Conservation (phyloP, 2,329 filamentous ascomycete genomes). For the Sarocladium strictum region DNA sequence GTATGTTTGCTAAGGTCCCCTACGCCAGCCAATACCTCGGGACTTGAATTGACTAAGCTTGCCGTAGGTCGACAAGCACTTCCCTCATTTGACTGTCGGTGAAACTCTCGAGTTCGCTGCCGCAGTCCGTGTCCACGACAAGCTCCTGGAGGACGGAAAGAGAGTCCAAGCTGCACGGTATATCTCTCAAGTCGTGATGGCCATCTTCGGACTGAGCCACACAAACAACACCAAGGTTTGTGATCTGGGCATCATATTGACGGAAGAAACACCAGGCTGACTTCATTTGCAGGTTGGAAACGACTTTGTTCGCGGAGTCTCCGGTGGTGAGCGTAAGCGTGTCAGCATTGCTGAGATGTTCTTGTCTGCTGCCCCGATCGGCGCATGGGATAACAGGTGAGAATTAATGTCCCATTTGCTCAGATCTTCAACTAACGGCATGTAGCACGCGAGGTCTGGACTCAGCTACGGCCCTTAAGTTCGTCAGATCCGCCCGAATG, state of each 20-base stretch:
- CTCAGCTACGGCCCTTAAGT: constrained; percentile 66
- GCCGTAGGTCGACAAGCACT: constrained; percentile 60
- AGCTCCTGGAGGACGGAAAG: constrained; percentile 5
- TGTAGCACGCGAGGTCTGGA: constrained; percentile 62
- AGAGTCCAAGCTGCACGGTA: not conserved
- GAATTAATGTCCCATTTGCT: not conserved
- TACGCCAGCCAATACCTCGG: not conserved
- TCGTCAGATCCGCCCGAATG: constrained; percentile 60
- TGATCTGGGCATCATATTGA: not conserved
- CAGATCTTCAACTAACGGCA: not conserved
- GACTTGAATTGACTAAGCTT: not conserved
- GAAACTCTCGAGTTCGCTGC: constrained; percentile 70
- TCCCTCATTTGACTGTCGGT: constrained; percentile 69
- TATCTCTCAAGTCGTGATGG: constrained; percentile 49
- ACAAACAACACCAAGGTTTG: constrained; percentile 64
- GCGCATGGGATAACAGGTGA: constrained; percentile 62
- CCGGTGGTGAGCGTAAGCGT: constrained; percentile 69
- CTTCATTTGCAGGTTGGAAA: constrained; percentile 43
- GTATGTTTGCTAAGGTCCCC: constrained; percentile 19
- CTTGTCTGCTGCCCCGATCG: constrained; percentile 52
- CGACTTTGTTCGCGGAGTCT: constrained; percentile 66
- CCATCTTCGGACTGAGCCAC: constrained; percentile 66
- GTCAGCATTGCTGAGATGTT: constrained; percentile 78
- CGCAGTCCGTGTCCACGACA: constrained; percentile 40
- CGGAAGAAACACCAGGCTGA: too few species aligned